Evolutionary conservation across 2,329 filamentous ascomycete genomes (phyloP).

Genomic region (Microdochium trichocladiopsis): DNA sequence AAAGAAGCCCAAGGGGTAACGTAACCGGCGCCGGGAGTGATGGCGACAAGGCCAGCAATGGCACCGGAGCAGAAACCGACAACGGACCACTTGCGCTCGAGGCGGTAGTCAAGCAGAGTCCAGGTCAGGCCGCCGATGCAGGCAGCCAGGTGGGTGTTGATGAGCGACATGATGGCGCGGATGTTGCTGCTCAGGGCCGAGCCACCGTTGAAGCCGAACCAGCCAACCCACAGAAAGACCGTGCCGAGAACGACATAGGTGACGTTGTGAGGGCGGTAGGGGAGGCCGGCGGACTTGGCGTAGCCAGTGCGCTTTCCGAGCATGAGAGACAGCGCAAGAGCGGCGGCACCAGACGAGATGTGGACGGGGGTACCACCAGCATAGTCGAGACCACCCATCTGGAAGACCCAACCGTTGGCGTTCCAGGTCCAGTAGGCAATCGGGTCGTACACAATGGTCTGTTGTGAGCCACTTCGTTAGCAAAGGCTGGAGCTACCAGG

Average conservation of each 20-base stretch:
- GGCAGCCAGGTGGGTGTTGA: conserved; percentile 83
- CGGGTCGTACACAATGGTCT: conserved; percentile 63
- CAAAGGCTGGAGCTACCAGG: too few species aligned
- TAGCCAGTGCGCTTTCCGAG: conserved; percentile 63
- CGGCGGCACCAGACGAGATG: conserved; percentile 64
- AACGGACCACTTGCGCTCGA: conserved; percentile 92
- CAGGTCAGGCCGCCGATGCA: conserved; percentile 76
- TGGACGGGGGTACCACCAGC: conserved; percentile 71
- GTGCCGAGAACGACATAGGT: conserved; percentile 69
- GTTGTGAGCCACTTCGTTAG: not conserved
- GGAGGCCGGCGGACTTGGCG: conserved; percentile 51
- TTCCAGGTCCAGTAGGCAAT: conserved; percentile 78
- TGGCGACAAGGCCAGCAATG: conserved; percentile 81
- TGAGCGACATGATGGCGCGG: conserved; percentile 81
- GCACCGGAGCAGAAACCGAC: conserved; percentile 89
- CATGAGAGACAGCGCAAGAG: conserved; percentile 67
- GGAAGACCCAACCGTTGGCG: conserved; percentile 62
- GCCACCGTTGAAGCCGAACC: conserved; percentile 95
- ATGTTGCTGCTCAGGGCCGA: conserved; percentile 75
- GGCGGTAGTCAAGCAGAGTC: conserved; percentile 79
- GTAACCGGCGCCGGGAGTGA: conserved; percentile 77
- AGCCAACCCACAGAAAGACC: conserved; percentile 81
- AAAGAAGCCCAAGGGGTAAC: conserved; percentile 60
- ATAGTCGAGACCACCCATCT: conserved; percentile 65
- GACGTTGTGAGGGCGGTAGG: conserved; percentile 67